These are phyloP conservation scores for Tolypocladium ovalisporum DNA, from an alignment of 2,329 filamentous ascomycete species.

Conservation along the genomic window DNA sequence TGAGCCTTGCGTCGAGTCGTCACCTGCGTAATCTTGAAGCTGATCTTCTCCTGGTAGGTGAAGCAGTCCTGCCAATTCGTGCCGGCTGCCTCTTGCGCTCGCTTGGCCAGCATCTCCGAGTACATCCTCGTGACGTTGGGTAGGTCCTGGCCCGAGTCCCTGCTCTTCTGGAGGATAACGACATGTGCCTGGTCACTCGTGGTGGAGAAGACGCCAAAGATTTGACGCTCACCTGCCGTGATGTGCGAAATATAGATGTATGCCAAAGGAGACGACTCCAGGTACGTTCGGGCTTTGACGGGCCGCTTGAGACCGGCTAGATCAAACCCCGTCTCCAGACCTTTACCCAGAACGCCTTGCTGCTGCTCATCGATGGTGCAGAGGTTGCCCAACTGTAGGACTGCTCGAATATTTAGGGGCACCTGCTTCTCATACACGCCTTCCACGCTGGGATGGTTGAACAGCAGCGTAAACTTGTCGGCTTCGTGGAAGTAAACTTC, in stretches of 20 bases:
- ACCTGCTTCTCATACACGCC: slow-evolving; percentile 95
- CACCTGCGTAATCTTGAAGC: slow-evolving; percentile 78
- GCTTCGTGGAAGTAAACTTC: slow-evolving; percentile 76
- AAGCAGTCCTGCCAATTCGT: slow-evolving; percentile 73
- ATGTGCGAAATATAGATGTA: slow-evolving; percentile 94
- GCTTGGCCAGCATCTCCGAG: slow-evolving; percentile 57
- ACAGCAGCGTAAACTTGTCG: slow-evolving; percentile 70
- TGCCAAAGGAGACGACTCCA: slow-evolving; percentile 61
- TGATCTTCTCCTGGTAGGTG: slow-evolving; percentile 73
- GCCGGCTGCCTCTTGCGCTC: slow-evolving; percentile 53
- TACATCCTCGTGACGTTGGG: slow-evolving; percentile 90
- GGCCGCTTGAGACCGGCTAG: slow-evolving; percentile 63
- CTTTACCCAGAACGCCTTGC: slow-evolving; percentile 81
- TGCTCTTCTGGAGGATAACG: slow-evolving; percentile 73
- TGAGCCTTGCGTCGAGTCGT: slow-evolving; percentile 83
- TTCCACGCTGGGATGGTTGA: slow-evolving; percentile 90
- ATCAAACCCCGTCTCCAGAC: slow-evolving; percentile 89
- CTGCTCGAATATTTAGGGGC: slow-evolving; percentile 73
- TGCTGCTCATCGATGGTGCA: slow-evolving; percentile 92
- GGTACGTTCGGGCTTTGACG: slow-evolving; percentile 56
- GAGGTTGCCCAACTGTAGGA: slow-evolving; percentile 79
- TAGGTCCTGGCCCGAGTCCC: slow-evolving; percentile 68
- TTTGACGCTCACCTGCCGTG: slow-evolving; percentile 77
- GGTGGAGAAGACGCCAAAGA: slow-evolving; percentile 90
- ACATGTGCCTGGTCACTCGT: slow-evolving; percentile 70